phyloP scores from a whole-genome alignment of 768 basidiomycete genomes.

The Lentinula guzmanii region DNA sequence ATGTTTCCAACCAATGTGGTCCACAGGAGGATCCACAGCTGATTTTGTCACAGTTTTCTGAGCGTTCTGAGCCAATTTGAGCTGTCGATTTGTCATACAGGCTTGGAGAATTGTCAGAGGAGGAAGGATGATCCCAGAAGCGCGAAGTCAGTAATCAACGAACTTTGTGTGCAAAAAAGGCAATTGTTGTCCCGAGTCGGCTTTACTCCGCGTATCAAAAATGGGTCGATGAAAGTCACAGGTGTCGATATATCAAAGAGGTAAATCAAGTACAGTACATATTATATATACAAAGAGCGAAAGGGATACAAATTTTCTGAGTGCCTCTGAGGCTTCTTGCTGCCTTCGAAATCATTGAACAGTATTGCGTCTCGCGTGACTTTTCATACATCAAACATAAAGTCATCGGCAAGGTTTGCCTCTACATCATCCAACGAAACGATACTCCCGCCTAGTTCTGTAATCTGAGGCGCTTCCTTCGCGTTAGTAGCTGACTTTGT shows the following conservation, averaged over 20 bases:
- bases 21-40: neutral
- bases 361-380: neutral
- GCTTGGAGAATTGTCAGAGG: neutral
- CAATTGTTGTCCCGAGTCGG: no score
- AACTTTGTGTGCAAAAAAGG: no score
- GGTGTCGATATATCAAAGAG: no score
- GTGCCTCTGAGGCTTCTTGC: no score
- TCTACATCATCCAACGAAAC: neutral
- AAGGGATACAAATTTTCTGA: no score
- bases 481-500: neutral
- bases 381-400: conserved; percentile 4
- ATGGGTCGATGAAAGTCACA: no score
- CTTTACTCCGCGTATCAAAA: no score
- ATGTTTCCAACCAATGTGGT: neutral
- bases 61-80: neutral
- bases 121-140: neutral
- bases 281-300: no score
- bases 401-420: neutral
- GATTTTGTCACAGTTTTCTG: neutral
- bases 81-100: neutral
- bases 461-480: neutral
- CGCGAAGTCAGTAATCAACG: no score
- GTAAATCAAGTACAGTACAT: no score
- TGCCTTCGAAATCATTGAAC: neutral
- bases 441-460: neutral